Evolutionary conservation across 257 asterid genomes (phyloP).

Genomic region (Oldenlandia corymbosa): DNA sequence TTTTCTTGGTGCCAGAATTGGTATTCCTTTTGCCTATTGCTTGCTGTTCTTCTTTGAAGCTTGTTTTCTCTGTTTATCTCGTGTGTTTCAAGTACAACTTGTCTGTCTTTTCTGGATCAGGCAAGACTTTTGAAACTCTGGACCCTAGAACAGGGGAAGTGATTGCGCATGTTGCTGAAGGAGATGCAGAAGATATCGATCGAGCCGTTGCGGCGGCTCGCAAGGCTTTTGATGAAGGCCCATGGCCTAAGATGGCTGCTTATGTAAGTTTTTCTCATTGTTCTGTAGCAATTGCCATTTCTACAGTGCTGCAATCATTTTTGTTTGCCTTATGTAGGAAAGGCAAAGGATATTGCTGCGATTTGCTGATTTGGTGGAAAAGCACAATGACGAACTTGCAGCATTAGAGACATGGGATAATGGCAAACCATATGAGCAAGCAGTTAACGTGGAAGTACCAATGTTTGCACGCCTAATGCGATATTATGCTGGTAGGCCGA

Average conservation of each 20-base stretch:
- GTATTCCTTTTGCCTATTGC: neutral
- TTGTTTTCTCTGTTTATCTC: neutral
- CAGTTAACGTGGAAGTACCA: slow-evolving; percentile 67
- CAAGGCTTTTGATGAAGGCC: slow-evolving; percentile 92
- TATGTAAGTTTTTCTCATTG: slow-evolving; percentile 41
- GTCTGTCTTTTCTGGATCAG: slow-evolving; percentile 29
- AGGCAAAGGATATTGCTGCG: slow-evolving; percentile 66
- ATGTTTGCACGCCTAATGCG: slow-evolving; percentile 72
- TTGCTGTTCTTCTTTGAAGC: neutral
- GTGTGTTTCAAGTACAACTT: neutral
- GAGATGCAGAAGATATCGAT: slow-evolving; percentile 75
- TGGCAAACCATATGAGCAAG: slow-evolving; percentile 78
- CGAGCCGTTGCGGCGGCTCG: slow-evolving; percentile 94
- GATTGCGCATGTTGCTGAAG: slow-evolving; percentile 86
- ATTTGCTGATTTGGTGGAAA: slow-evolving; percentile 87
- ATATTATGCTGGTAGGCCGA: slow-evolving; percentile 75
- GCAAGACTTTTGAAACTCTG: slow-evolving; percentile 77
- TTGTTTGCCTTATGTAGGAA: slow-evolving; percentile 46
- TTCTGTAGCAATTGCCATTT: slow-evolving; percentile 2
- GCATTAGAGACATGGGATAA: slow-evolving; percentile 89
- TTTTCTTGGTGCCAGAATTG: neutral
- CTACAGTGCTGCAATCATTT: neutral
- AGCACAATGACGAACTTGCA: slow-evolving; percentile 83
- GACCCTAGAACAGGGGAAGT: slow-evolving; percentile 92
- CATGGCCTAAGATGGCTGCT: slow-evolving; percentile 93